These are phyloP conservation scores for Stephania yunnanensis DNA, from an alignment of 164 flowering plant genomes.

Conservation along the genomic window DNA sequence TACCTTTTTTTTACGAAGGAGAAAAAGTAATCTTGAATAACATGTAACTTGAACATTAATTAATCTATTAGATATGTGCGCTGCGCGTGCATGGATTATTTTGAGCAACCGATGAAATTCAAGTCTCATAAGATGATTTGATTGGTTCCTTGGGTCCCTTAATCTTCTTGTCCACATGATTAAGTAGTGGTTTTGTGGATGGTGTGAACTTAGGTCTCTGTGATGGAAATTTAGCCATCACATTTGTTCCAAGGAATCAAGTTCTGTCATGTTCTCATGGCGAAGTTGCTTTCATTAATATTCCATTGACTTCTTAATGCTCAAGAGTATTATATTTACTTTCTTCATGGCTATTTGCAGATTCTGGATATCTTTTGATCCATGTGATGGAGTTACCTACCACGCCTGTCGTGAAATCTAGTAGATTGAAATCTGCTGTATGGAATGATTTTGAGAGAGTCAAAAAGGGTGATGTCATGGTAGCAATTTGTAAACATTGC, in stretches of 20 bases:
- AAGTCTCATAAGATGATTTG: background rate
- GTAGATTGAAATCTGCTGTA: constrained; percentile 71
- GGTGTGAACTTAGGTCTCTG: background rate
- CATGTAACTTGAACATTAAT: background rate
- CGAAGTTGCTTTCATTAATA: background rate
- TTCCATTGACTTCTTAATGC: background rate
- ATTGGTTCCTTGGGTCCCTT: background rate
- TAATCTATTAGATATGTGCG: background rate
- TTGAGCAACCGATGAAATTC: background rate
- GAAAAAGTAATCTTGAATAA: background rate
- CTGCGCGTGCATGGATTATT: background rate
- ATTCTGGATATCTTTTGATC: constrained; percentile 9
- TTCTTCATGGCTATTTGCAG: constrained; percentile 20
- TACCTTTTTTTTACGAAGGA: background rate
- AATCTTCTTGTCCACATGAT: background rate
- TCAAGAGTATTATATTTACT: constrained; percentile 1
- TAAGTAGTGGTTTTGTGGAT: background rate
- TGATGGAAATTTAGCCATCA: background rate
- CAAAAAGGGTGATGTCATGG: constrained; percentile 51
- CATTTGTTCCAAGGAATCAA: background rate
- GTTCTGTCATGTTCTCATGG: background rate
- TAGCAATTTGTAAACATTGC: constrained; percentile 74
- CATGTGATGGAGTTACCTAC: constrained; percentile 52
- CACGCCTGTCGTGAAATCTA: constrained; percentile 39
- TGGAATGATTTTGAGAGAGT: constrained; percentile 89